Evolutionary conservation across 106 monocot species (phyloP).

Genomic region (Acorus gramineus): DNA sequence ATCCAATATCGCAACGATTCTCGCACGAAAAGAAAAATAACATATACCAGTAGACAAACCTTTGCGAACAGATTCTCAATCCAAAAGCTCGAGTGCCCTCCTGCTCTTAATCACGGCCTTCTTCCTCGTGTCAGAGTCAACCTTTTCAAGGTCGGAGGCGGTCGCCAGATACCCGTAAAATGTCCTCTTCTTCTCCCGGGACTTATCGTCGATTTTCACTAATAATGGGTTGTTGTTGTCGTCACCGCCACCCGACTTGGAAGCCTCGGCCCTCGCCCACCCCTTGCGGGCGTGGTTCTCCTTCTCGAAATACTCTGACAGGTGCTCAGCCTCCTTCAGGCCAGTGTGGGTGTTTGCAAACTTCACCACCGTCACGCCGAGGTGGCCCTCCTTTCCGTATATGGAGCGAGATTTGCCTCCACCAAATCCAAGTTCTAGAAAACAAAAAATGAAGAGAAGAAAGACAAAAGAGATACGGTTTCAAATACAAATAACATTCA

Average conservation of each 20-base stretch:
- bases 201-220: conserved; percentile 48
- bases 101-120: conserved; percentile 52
- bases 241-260: conserved; percentile 20
- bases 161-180: conserved; percentile 83
- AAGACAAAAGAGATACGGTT: neutral
- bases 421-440: conserved; percentile 74
- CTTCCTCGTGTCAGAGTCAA: conserved; percentile 69
- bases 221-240: conserved; percentile 62
- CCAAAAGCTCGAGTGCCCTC: conserved; percentile 46
- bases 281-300: conserved; percentile 52
- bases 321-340: conserved; percentile 65
- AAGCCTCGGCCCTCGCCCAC: conserved; percentile 48
- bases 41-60: no score
- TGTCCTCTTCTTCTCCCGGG: conserved; percentile 64
- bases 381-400: conserved; percentile 81
- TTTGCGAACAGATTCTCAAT: conserved; percentile 1
- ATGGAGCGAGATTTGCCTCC: conserved; percentile 71
- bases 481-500: no score
- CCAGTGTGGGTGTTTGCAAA: conserved; percentile 60
- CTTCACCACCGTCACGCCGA: conserved; percentile 56
- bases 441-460: conserved; percentile 1
- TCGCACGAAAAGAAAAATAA: no score
- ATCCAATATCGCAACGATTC: no score
- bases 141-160: conserved; percentile 57
- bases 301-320: conserved; percentile 62